phyloP scores from a whole-genome alignment of 2,329 filamentous ascomycete species.

The Claviceps arundinis region DNA sequence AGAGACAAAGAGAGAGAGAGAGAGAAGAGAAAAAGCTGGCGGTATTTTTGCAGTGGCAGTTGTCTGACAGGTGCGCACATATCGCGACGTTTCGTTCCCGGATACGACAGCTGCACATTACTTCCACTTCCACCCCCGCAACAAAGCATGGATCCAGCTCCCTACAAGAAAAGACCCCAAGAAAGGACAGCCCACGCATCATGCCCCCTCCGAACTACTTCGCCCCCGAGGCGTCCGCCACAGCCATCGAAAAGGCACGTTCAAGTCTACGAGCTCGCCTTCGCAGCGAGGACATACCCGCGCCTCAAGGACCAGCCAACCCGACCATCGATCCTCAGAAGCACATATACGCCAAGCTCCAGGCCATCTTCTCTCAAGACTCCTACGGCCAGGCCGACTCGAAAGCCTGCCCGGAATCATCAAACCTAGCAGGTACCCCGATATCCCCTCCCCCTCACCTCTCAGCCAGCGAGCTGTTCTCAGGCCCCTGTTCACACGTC shows the following conservation, averaged over 20 bases:
- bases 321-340: not conserved
- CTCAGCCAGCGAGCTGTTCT: not conserved
- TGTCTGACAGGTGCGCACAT: not conserved
- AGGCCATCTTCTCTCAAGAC: conserved; percentile 9
- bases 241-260: conserved; percentile 3
- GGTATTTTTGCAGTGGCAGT: not conserved
- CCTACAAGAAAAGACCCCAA: no score
- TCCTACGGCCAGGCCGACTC: not conserved
- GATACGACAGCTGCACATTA: not conserved
- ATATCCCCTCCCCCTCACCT: not conserved
- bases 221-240: conserved; percentile 1
- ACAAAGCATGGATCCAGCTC: no score
- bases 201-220: conserved; percentile 4
- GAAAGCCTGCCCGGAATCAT: not conserved
- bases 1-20: no score
- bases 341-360: conserved; percentile 14
- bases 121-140: not conserved
- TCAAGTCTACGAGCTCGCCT: conserved; percentile 16
- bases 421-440: not conserved
- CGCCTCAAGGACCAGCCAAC: not conserved
- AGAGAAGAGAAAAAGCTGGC: no score
- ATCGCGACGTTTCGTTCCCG: not conserved
- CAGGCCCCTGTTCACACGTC: not conserved
- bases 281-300: conserved; percentile 10
- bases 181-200: not conserved